A percentile compares a stretch with the other conserved stretches of the same genome.
phyloP scores from a whole-genome alignment of 495 filamentous ascomycete species.

The Hypoxylon intermedium region DNA sequence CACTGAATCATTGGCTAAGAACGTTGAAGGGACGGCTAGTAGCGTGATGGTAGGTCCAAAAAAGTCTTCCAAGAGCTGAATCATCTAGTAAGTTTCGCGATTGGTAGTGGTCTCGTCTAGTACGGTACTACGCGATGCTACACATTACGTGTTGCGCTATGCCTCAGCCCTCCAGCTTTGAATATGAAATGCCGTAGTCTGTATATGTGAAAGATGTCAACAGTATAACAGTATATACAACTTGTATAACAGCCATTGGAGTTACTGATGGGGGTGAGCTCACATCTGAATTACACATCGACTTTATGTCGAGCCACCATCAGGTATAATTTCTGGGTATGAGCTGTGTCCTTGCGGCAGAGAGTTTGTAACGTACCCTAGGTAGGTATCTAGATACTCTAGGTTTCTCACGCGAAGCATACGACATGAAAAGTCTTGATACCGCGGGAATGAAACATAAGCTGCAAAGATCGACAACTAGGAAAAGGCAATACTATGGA shows the following conservation, averaged over 20 bases:
- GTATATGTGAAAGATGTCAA: too few species aligned
- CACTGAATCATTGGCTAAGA: slow-evolving; percentile 1
- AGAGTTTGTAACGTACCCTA: too few species aligned
- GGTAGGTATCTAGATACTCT: too few species aligned
- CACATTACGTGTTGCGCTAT: slow-evolving; percentile 3
- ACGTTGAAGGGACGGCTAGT: not conserved
- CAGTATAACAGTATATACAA: too few species aligned
- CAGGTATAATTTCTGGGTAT: too few species aligned
- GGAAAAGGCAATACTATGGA: slow-evolving; percentile 1
- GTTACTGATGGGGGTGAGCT: too few species aligned
- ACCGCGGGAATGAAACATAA: slow-evolving; percentile 21
- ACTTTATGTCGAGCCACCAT: not conserved
- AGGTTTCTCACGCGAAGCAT: not conserved
- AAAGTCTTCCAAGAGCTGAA: slow-evolving; percentile 9
- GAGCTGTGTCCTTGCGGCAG: too few species aligned
- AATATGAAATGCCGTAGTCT: not conserved
- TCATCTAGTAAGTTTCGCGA: slow-evolving; percentile 13
- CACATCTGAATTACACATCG: too few species aligned
- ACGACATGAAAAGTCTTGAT: slow-evolving; percentile 8
- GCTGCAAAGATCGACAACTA: slow-evolving; percentile 14
- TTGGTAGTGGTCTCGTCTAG: not conserved
- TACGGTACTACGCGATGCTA: not conserved
- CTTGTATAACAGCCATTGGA: too few species aligned
- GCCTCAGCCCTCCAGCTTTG: not conserved
- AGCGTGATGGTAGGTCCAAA: slow-evolving; percentile 3